These are phyloP conservation scores for Pachysandra terminalis DNA, from an alignment of 164 flowering plant species.

Conservation along the genomic window DNA sequence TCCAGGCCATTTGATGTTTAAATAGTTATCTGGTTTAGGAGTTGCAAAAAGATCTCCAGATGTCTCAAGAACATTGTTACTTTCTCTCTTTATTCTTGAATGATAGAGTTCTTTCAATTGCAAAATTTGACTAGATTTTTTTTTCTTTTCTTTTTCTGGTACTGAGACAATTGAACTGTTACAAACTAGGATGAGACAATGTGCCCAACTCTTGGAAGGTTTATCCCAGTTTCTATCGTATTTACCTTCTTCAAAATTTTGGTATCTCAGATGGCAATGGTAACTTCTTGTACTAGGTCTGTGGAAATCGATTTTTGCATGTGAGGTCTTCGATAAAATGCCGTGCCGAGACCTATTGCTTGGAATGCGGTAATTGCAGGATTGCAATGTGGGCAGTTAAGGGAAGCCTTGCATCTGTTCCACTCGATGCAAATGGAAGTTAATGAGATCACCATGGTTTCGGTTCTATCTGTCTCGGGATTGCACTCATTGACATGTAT, in stretches of 20 bases:
- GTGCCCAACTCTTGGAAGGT: too few species aligned
- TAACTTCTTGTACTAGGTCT: conserved; percentile 40
- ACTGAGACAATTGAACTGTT: too few species aligned
- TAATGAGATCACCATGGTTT: conserved; percentile 47
- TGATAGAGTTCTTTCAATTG: not conserved
- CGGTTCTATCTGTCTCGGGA: conserved; percentile 51
- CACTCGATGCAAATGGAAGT: conserved; percentile 41
- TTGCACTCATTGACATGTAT: conserved; percentile 55
- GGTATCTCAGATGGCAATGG: conserved; percentile 49
- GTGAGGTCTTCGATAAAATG: conserved; percentile 53
- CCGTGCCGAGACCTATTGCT: conserved; percentile 34
- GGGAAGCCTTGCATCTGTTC: conserved; percentile 45
- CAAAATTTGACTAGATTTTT: too few species aligned
- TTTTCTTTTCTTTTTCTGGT: too few species aligned
- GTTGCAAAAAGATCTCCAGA: not conserved
- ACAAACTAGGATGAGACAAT: too few species aligned
- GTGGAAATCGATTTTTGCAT: conserved; percentile 38
- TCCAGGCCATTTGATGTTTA: too few species aligned
- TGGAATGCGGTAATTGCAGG: conserved; percentile 64
- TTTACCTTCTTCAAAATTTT: too few species aligned
- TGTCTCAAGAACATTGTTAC: not conserved
- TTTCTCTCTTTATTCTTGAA: not conserved
- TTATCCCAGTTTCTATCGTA: too few species aligned
- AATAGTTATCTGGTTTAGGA: too few species aligned
- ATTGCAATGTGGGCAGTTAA: conserved; percentile 37